Base-by-base conservation (phyloP, 306 rosid species). In the Rosa persica region DNA sequence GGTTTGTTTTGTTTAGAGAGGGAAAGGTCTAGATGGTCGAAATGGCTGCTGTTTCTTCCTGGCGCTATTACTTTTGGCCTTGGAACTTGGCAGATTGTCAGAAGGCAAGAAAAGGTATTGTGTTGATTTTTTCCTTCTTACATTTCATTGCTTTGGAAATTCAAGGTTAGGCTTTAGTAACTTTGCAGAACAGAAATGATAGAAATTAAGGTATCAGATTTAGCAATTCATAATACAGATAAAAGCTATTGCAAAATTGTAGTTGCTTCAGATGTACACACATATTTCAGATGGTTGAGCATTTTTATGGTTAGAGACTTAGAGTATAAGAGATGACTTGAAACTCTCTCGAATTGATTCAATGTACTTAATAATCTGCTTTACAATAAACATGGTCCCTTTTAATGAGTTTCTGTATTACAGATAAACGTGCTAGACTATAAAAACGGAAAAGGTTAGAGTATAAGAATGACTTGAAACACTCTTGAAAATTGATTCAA, bases 31-130 rank as follows among this genome's bases (percentile, higher is more conserved):
- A 80, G 85, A 72, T 91, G 85, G 88, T 83, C 92, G 25, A 88
- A 83, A 83, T 88, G 90, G 96, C 80, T 91, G 67, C 81, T 95
- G 52, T 95, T 93, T 81, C 82, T 95, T 51, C 99, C 99, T 70
- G 97, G 99, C 52, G 99, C 93, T 62, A 85, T 93, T 65, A 81
- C 94, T 55, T 93, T 95, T 91, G 99, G 98, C 38, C 98, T 95
- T 79, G 99, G 99, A 19, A 95, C 94, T 66, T 95, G 99, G 98
- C 97, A 95, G 87, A 82, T 95, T 78, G 60, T 91, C 67, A 91
- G 99, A 85, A 89, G 98, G 88, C 87, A 91, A 77, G 97, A 95
- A 0, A 95, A 95, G 96, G 99, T 88, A 67, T 16, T 43, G 44
- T 79, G 3, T 57, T n/a, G 13, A 2, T n/a, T 12, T 27, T 51